Evolutionary conservation across 768 basidiomycete species (phyloP), one percentile per base, ranked within the genome.

Genomic region (Butyriboletus loyo): DNA sequence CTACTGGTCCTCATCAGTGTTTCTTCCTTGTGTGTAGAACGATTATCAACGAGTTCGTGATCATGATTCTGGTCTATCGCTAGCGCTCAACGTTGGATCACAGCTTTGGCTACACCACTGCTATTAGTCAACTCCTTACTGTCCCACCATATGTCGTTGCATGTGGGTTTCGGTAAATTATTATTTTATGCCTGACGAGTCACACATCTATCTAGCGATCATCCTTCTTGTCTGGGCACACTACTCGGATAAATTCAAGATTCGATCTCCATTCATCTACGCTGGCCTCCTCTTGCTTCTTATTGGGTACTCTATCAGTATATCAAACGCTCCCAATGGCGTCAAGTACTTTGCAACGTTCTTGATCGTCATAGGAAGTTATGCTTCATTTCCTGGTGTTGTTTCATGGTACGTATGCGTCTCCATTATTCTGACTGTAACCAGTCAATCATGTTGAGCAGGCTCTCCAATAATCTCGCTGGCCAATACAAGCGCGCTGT

Each of bases 331-430:
- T 1, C 58, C 78, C 0, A 61, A 64, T 40, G 81, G 83, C 0
- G 81, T 72, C 25, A 87, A 88, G 67, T 89, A 88, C 64, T 84
- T 87, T 56, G 87, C 85, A 1, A 86, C 81, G 0, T 89, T 84
- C 73, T 78, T 88, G 50, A 76, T 78, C 24, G 84, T 87, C 7
- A 73, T 75, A 1, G 87, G 87, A n/a, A 75, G 75, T 36, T 87
- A 62, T 21, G 49, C 84, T 55, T 71, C 75, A 0, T 76, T 84
- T 56, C 84, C 87, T 13, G 84, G 81, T 10, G 63, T 84, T 1
- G 70, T 85, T 13, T 74, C 82, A 21, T 89, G 86, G 86, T 85
- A 41, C 2, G 62, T 52, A 1, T 37, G 19, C 3, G 13, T 73
- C 59, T 72, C 59, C 24, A 5, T 22, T 22, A 17, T 39, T 30